Conservation (phyloP, 345 rosid genomes). For the Camelina sativa region DNA sequence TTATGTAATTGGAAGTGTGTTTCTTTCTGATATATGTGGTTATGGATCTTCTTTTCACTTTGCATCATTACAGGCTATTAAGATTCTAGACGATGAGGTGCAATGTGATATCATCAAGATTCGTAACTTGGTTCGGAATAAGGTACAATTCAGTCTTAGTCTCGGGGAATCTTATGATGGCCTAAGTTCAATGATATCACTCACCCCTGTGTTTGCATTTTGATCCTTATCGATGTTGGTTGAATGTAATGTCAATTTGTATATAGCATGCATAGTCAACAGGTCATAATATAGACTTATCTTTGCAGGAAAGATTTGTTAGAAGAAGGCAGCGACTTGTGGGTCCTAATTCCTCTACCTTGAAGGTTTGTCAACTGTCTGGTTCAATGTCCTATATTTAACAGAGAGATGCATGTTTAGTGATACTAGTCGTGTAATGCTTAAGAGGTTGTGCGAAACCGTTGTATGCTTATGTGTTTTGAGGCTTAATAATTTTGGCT, state of each 20-base stretch:
- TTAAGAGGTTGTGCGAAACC: not conserved
- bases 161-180: not conserved
- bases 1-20: conserved; percentile 1
- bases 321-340: conserved; percentile 85
- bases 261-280: conserved; percentile 4
- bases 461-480: conserved; percentile 22
- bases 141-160: conserved; percentile 49
- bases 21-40: not conserved
- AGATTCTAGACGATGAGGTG: conserved; percentile 76
- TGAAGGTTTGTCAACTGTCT: conserved; percentile 60
- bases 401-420: not conserved
- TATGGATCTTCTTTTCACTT: conserved; percentile 3
- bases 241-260: not conserved
- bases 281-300: conserved; percentile 10
- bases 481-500: conserved; percentile 34
- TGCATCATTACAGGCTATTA: conserved; percentile 61
- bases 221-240: too few relatives aligned
- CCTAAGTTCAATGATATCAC: not conserved
- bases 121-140: conserved; percentile 76
- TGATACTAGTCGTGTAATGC: conserved; percentile 16
- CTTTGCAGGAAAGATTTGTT: conserved; percentile 84
- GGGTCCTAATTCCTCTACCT: conserved; percentile 90
- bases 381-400: not conserved
- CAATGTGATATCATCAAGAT: conserved; percentile 93
- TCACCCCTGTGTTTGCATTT: conserved; percentile 3